These are phyloP conservation scores for Sonneratia alba DNA, from an alignment of 345 rosid species.

Conservation along the genomic window DNA sequence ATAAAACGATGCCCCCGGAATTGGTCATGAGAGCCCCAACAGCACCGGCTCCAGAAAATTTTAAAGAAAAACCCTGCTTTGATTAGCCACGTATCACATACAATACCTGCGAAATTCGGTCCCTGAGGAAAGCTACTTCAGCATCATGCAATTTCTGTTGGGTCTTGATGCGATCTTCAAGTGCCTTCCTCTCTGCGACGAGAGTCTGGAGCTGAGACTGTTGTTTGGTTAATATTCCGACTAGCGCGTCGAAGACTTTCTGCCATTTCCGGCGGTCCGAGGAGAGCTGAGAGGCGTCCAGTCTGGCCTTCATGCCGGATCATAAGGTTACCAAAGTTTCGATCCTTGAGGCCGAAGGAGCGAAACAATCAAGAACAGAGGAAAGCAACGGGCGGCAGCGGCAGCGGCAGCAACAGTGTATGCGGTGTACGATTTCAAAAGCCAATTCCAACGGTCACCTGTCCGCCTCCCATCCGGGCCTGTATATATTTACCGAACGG, in stretches of 20 bases:
- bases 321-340: slow-evolving; percentile 7
- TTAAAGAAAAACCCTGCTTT: slow-evolving; percentile 22
- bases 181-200: slow-evolving; percentile 42
- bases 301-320: slow-evolving; percentile 2
- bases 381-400: background rate
- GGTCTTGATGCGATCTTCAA: slow-evolving; percentile 42
- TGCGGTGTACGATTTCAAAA: background rate
- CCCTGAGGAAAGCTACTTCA: slow-evolving; percentile 38
- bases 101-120: slow-evolving; percentile 41
- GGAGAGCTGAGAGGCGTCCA: slow-evolving; percentile 24
- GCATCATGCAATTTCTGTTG: slow-evolving; percentile 36
- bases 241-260: slow-evolving; percentile 35
- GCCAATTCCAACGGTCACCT: slow-evolving; percentile 2
- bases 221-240: slow-evolving; percentile 42
- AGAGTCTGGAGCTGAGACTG: slow-evolving; percentile 59
- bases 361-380: slow-evolving; percentile 3
- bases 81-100: background rate
- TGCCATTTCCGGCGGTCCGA: slow-evolving; percentile 53
- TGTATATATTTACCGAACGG: background rate
- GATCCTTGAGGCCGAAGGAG: slow-evolving; percentile 5
- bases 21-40: slow-evolving; percentile 4
- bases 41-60: background rate
- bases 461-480: background rate
- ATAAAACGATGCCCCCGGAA: background rate
- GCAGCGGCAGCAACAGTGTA: background rate